These are phyloP conservation scores for Coniosporium tulheliwenetii DNA, from an alignment of 2,329 filamentous ascomycete genomes.

Conservation along the genomic window DNA sequence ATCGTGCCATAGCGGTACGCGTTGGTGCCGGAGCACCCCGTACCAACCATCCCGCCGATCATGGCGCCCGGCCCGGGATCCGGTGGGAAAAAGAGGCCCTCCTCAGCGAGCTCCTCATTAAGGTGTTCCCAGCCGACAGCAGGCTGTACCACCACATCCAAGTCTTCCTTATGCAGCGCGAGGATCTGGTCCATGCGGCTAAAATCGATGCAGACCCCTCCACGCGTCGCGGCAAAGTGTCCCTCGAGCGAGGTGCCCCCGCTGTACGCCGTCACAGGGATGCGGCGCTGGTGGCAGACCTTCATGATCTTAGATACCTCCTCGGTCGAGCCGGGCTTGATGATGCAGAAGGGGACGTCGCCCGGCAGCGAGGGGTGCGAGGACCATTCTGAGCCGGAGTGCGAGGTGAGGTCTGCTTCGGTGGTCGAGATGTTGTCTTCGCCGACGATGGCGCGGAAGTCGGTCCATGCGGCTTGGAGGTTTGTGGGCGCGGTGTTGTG, in stretches of 20 bases:
- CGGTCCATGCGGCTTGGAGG: slow-evolving; percentile 48
- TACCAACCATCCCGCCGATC: slow-evolving; percentile 82
- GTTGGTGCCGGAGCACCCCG: slow-evolving; percentile 68
- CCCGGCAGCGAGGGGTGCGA: slow-evolving; percentile 28
- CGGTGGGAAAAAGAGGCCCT: slow-evolving; percentile 76
- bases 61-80: slow-evolving; percentile 83
- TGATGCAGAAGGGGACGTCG: slow-evolving; percentile 42
- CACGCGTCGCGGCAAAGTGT: slow-evolving; percentile 68
- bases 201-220: slow-evolving; percentile 79
- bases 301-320: slow-evolving; percentile 82
- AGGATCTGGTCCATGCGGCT: slow-evolving; percentile 71
- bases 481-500: slow-evolving; percentile 42
- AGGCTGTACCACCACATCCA: slow-evolving; percentile 41
- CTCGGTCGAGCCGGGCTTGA: slow-evolving; percentile 64
- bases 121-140: slow-evolving; percentile 77
- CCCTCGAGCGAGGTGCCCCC: slow-evolving; percentile 84
- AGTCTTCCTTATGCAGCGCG: slow-evolving; percentile 53
- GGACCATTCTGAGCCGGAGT: slow-evolving; percentile 49
- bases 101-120: slow-evolving; percentile 59
- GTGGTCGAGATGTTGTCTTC: slow-evolving; percentile 47
- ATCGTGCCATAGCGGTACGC: slow-evolving; percentile 88
- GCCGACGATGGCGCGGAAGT: slow-evolving; percentile 45
- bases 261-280: slow-evolving; percentile 76
- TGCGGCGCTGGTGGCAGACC: slow-evolving; percentile 62
- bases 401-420: slow-evolving; percentile 35